Base-by-base conservation (phyloP, 495 filamentous ascomycete species). In the Cryomyces minteri region DNA sequence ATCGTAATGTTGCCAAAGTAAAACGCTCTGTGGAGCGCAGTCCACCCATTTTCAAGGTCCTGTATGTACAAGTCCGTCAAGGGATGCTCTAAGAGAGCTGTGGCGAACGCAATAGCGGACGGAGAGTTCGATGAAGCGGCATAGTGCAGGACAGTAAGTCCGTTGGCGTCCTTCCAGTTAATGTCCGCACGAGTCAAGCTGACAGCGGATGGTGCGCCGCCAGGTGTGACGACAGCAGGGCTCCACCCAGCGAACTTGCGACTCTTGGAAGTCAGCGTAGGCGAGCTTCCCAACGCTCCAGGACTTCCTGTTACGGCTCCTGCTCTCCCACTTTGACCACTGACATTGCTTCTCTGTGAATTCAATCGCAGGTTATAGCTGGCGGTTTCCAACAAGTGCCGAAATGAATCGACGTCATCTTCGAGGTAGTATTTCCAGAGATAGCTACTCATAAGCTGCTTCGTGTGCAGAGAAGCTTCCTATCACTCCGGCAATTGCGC, bases 391-490 rank as follows among this genome's bases (percentile, higher is more conserved):
- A 96, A 72, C 53, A 87, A 71, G 62, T 78, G 78, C 67, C 79
- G 77, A 68, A 98, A 96, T 57, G 65, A 76, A 55, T 88, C 85
- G 70, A 88, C 81, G 69, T 98, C 85, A 77, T 94, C 82, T 72
- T 93, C 80, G 65, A 88, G 79, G 61, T 86, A 98, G 62, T 72
- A 84, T 68, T 84, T 83, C 88, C 90, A 95, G 59, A 98, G 77
- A 69, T 82, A 77, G 67, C 81, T 80, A 74, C 82, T 94, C 92
- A 96, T 98, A 66, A 59, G 64, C 57, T 55, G 54, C 48, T 60
- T 56, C 58, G 46, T 51, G 49, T 51, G 54, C 58, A 58, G 60
- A 60, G 63, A 61, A 45, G 66, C 59, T 67, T 72, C 74, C 69
- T 68, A 67, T 70, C 71, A 69, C 71, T 75, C 79, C 74, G 61